phyloP scores from a whole-genome alignment of 202 grass and related monocot genomes.

The Saccharum hybrid region DNA sequence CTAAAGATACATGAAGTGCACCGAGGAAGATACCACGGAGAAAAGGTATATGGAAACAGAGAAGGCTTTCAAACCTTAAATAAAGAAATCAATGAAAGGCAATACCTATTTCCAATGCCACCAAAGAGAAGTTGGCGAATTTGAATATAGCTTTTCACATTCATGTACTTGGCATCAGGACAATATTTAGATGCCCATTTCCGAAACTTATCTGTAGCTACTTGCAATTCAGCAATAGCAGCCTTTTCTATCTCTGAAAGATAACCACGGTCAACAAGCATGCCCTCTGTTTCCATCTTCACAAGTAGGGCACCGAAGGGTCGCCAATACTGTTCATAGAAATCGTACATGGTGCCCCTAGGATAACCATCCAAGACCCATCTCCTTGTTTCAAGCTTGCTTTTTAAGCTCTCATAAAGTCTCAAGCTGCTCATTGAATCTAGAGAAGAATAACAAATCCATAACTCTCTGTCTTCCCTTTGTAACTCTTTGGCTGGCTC shows the following conservation, averaged over 20 bases:
- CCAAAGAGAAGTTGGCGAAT: slow-evolving; percentile 85
- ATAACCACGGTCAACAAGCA: slow-evolving; percentile 73
- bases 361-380: slow-evolving; percentile 63
- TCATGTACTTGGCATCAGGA: slow-evolving; percentile 87
- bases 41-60: slow-evolving; percentile 5
- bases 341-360: slow-evolving; percentile 79
- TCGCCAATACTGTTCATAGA: slow-evolving; percentile 80
- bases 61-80: neutral
- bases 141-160: slow-evolving; percentile 74
- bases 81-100: slow-evolving; percentile 22
- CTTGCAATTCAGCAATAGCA: slow-evolving; percentile 62
- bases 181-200: slow-evolving; percentile 87
- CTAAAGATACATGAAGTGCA: slow-evolving; percentile 21
- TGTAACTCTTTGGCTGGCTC: slow-evolving; percentile 69
- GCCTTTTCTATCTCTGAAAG: slow-evolving; percentile 72
- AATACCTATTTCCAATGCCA: slow-evolving; percentile 76
- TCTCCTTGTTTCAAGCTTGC: slow-evolving; percentile 58
- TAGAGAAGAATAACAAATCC: slow-evolving; percentile 88
- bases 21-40: slow-evolving; percentile 12
- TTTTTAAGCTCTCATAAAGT: slow-evolving; percentile 85
- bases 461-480: slow-evolving; percentile 71
- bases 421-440: slow-evolving; percentile 65
- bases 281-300: slow-evolving; percentile 83
- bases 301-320: slow-evolving; percentile 79
- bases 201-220: slow-evolving; percentile 67